Base-by-base conservation (phyloP, 129 eudicot genomes). In the Apium graveolens region DNA sequence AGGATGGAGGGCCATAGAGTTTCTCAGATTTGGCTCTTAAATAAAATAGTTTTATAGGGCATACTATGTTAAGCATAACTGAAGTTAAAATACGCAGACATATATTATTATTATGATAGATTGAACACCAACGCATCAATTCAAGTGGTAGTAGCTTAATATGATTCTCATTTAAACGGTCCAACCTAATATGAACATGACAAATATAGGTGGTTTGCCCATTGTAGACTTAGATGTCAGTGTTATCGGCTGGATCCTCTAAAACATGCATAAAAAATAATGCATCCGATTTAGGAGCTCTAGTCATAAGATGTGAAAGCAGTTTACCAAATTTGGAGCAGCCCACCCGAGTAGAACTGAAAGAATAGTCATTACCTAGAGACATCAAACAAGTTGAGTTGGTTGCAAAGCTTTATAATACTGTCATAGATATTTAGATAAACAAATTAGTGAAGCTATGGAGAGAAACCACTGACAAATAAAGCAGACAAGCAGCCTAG, bases 331-430 rank as follows among this genome's bases (percentile, higher is more conserved):
- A 82, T 90, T 96, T 41, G 99, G 99, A 86, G 99, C 97, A 86
- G 97, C 99, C 99, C 99, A 96, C 42, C 99, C 99, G 83, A 96
- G 95, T 78, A 86, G 88, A 82, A 87, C 97, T 73, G 99, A 96
- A 24, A 95, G 82, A 70, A 95, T 90, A 31, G 97, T 91, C 98
- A 92, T 95, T 69, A 95, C 96, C 98, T 95, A 81, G 24, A 84
- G 80, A 42, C 84, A 79, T 68, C 69, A 44, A 49, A 73, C 16
- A 76, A 31, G 49, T 39, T 73, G 20, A 57, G 29, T 27, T 60
- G 42, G 37, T 70, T 37, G 14, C 72, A 49, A 78, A 77, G 51
- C 77, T 43, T 43, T 24, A 39, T 57, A 76, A 55, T 16, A 53
- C 3, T 18, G 7, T 16, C 4, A 34, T 8, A 43, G 48, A 16